Evolutionary conservation across 2,329 filamentous ascomycete genomes (phyloP), one percentile per base, ranked within the genome.

Genomic region (Rhinocladiella similis): DNA sequence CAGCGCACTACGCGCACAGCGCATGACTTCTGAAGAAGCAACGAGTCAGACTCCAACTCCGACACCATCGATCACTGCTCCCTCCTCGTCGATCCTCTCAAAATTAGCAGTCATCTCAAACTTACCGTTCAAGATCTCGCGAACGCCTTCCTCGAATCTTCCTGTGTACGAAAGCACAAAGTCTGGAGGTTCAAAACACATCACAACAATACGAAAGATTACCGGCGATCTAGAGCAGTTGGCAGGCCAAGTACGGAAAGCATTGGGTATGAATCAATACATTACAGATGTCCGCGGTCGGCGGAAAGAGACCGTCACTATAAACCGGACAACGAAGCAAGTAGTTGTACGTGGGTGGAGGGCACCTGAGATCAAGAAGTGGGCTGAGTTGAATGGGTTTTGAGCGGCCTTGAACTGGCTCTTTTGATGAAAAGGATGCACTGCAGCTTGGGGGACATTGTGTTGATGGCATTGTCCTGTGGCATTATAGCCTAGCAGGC

Each of bases 191-290:
- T 94, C 89, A 63, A 80, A 86, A 68, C 83, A 85, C 66, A 74
- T 89, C 66, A 95, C 93, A 4, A 73, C 84, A 54, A 75, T 99
- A 54, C 88, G 91, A 71, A 91, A 89, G 73, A 81, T 93, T 48
- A 85, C 90, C 55, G 94, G 94, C 14, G 82, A 96, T 69, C 68
- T 85, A 48, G 72, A 77, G 29, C 81, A 77, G 2, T 70, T 97
- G 62, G 79, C 83, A 59, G 72, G 80, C 35, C 87, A 91, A 64
- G 69, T 97, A 54, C 75, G 78, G 36, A 68, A 74, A 18, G 80
- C 78, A 10, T 71, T 96, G 59, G 73, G 77, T 1, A 67, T 93
- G 41, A 73, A 80, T 20, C 69, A 78, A 48, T 76, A 81, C 75
- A 18, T 66, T 61, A 41, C 65, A 61, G 50, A 65, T 63, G 22